phyloP scores from a whole-genome alignment of 805 yeast species.

The Kazachstania psychrophila region DNA sequence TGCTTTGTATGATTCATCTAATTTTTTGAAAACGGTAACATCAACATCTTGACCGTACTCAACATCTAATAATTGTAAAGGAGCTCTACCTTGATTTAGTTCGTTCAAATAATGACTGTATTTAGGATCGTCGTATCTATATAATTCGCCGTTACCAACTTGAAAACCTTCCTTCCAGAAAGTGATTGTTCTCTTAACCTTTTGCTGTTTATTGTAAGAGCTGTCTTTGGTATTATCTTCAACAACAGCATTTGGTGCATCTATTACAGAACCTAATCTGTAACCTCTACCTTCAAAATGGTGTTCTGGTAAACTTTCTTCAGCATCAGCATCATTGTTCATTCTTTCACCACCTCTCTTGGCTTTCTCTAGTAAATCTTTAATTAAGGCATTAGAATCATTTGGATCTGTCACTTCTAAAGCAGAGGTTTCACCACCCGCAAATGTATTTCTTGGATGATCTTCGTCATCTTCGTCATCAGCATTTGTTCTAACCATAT shows the following conservation, averaged over 20 bases:
- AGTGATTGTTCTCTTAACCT: slow-evolving; percentile 72
- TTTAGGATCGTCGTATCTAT: slow-evolving; percentile 86
- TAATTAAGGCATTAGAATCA: slow-evolving; percentile 38
- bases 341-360: slow-evolving; percentile 50
- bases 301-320: slow-evolving; percentile 22
- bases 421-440: slow-evolving; percentile 65
- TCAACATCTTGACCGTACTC: slow-evolving; percentile 89
- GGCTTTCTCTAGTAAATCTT: slow-evolving; percentile 57
- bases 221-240: slow-evolving; percentile 30
- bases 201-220: slow-evolving; percentile 29
- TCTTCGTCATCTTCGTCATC: slow-evolving; percentile 40
- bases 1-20: slow-evolving; percentile 73
- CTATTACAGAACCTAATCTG: slow-evolving; percentile 32
- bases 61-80: slow-evolving; percentile 71
- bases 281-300: slow-evolving; percentile 34
- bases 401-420: slow-evolving; percentile 72
- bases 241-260: slow-evolving; percentile 28
- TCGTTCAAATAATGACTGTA: slow-evolving; percentile 71
- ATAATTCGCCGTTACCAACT: slow-evolving; percentile 83
- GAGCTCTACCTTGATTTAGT: slow-evolving; percentile 85
- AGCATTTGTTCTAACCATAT: slow-evolving; percentile 30
- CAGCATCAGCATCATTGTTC: slow-evolving; percentile 18
- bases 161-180: slow-evolving; percentile 97
- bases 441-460: slow-evolving; percentile 53
- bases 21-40: slow-evolving; percentile 70